Base-by-base conservation (phyloP, 768 basidiomycete genomes). In the Tubosaeta sp. region DNA sequence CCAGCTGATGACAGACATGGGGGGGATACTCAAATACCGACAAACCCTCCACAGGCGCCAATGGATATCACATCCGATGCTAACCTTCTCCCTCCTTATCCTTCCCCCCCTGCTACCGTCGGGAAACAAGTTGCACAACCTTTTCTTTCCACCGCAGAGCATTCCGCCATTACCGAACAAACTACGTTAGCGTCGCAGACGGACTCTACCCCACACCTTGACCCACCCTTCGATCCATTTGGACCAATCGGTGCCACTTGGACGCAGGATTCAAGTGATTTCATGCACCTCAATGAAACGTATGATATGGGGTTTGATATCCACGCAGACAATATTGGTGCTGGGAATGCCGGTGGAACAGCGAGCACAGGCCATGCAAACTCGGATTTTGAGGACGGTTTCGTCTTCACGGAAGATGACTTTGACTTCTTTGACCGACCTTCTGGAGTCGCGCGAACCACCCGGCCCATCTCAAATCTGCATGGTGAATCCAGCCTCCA, bases 341-440 rank as follows among this genome's bases (percentile, higher is more conserved):
- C 65, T 5, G 66, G 66, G 29, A 59, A 68, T 14, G 56, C 59
- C 8, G 59, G 61, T n/a, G 59, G 65, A 32, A 39, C 61, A 17
- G 52, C 61, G 29, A 59, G 55, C 39, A 54, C 62, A 31, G 64
- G 51, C 6, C 66, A 59, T 35, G 65, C 67, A 46, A 68, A 68
- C 46, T 68, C 76, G 66, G 81, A 80, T 39, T 80, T 80, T 48
- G 82, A 84, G 32, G 79, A 82, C 19, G 77, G 74, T 1, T 85
- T 92, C 59, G 59, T 56, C 22, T 68, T 69, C 45, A 91, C 91
- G 0, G 91, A 94, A 47, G 91, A 91, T 50, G 91, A 94, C 66
- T 94, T 93, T 66, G 86, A 81, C 65, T 93, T 90, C 68, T 94
- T 92, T 63, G 89, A 93, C 62, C 76, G 75, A 25, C 83, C 82